A percentile compares a stretch with the other conserved stretches of the same genome.
Evolutionary conservation across 1,284 basidiomycete species (phyloP).

Genomic region (Ceratorhiza oryzae-sativae): DNA sequence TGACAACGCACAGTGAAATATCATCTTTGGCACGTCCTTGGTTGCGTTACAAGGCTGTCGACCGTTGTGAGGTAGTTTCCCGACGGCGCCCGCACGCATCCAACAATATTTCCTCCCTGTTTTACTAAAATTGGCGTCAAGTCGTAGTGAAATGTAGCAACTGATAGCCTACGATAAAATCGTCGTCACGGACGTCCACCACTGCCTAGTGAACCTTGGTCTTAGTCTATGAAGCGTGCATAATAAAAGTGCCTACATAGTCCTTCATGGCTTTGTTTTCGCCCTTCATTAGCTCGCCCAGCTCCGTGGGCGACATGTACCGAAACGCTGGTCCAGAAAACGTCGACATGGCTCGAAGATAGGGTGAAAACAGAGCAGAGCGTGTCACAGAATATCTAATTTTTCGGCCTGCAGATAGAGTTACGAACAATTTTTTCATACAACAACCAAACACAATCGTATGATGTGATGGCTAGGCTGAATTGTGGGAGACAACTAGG

Average conservation of each 20-base stretch:
- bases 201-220: constrained; percentile 49
- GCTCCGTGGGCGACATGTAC: constrained; percentile 54
- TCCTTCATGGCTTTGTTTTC: constrained; percentile 65
- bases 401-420: background rate
- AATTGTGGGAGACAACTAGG: background rate
- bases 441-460: too few relatives aligned
- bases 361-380: background rate
- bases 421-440: background rate
- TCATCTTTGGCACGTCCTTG: constrained; percentile 65
- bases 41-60: constrained; percentile 65
- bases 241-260: constrained; percentile 54
- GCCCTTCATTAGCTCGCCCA: constrained; percentile 69
- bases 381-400: background rate
- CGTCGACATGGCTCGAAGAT: background rate
- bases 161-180: constrained; percentile 54
- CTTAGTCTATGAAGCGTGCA: background rate
- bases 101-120: constrained; percentile 75
- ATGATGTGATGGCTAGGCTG: too few relatives aligned
- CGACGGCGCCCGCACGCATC: constrained; percentile 68
- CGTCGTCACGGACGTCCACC: constrained; percentile 80
- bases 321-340: constrained; percentile 5
- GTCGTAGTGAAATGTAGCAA: background rate
- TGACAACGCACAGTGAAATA: constrained; percentile 79
- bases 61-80: constrained; percentile 62
- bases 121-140: background rate